Conservation (phyloP, 108 stramenopile species). For the Skeletonema menzelii region DNA sequence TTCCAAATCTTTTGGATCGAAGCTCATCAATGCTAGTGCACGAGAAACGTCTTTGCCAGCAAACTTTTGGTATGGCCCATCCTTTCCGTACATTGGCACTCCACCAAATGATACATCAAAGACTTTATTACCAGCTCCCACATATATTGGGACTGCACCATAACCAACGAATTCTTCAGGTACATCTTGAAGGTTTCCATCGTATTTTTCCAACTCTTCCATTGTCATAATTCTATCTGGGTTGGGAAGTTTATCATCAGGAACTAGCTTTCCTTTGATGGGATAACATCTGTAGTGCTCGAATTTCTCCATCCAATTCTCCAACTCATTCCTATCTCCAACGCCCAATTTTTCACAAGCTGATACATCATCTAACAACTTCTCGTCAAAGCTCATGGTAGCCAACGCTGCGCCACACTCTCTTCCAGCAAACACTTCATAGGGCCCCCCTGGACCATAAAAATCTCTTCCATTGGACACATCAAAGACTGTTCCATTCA, state of each 20-base stretch:
- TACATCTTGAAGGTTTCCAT: constrained; percentile 50
- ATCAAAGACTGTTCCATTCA: constrained; percentile 93
- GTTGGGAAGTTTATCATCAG: constrained; percentile 57
- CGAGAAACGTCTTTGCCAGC: constrained; percentile 94
- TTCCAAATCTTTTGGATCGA: constrained; percentile 86
- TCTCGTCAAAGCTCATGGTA: constrained; percentile 90
- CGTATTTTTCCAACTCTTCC: constrained; percentile 68
- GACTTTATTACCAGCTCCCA: constrained; percentile 82
- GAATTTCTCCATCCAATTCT: constrained; percentile 93
- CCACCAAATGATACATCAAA: constrained; percentile 98
- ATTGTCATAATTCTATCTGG: constrained; percentile 62
- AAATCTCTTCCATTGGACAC: constrained; percentile 87
- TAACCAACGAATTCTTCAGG: constrained; percentile 54
- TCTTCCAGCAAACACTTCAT: constrained; percentile 93
- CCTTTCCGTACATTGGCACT: constrained; percentile 79
- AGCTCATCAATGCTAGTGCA: constrained; percentile 97
- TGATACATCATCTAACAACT: constrained; percentile 75
- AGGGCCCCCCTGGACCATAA: constrained; percentile 93
- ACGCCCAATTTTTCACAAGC: constrained; percentile 72
- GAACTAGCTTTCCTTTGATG: constrained; percentile 82
- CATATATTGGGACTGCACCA: constrained; percentile 79
- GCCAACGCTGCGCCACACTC: constrained; percentile 94
- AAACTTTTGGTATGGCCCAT: constrained; percentile 89
- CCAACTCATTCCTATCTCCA: constrained; percentile 82
- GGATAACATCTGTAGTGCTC: constrained; percentile 91